Evolutionary conservation across 306 rosid genomes (phyloP).

Genomic region (Casuarina equisetifolia): DNA sequence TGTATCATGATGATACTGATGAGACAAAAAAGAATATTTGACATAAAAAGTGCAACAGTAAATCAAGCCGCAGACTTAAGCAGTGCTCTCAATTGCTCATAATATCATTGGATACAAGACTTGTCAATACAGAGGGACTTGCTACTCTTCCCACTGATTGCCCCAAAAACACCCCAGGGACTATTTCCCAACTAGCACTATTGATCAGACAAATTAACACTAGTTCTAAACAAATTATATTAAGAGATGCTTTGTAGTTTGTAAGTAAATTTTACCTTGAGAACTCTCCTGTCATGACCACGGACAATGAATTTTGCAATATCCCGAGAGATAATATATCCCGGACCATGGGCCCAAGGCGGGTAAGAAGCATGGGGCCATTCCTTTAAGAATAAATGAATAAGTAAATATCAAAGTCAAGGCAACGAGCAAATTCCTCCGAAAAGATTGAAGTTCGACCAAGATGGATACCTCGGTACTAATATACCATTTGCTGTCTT

Average conservation of each 20-base stretch:
- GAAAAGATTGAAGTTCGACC: slow-evolving; percentile 3
- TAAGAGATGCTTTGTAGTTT: neutral
- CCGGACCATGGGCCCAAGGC: slow-evolving; percentile 99
- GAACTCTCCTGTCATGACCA: slow-evolving; percentile 68
- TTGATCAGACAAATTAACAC: neutral
- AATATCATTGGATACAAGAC: neutral
- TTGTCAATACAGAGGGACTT: neutral
- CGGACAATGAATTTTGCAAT: slow-evolving; percentile 68
- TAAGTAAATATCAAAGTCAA: slow-evolving; percentile 6
- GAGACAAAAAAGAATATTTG: neutral
- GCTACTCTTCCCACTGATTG: neutral
- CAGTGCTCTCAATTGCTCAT: neutral
- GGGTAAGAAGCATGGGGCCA: slow-evolving; percentile 85
- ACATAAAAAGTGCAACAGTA: neutral
- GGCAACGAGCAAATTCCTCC: slow-evolving; percentile 4
- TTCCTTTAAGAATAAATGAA: slow-evolving; percentile 48
- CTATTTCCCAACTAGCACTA: neutral
- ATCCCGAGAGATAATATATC: slow-evolving; percentile 84
- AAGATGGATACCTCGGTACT: slow-evolving; percentile 57
- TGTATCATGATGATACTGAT: neutral
- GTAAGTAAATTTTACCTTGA: slow-evolving; percentile 49
- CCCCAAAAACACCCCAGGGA: neutral
- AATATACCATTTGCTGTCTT: slow-evolving; percentile 85
- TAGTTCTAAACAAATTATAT: neutral
- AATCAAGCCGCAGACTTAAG: neutral